These are phyloP conservation scores for Avena atlantica DNA, from an alignment of 176 grass and related monocot genomes.

Conservation along the genomic window DNA sequence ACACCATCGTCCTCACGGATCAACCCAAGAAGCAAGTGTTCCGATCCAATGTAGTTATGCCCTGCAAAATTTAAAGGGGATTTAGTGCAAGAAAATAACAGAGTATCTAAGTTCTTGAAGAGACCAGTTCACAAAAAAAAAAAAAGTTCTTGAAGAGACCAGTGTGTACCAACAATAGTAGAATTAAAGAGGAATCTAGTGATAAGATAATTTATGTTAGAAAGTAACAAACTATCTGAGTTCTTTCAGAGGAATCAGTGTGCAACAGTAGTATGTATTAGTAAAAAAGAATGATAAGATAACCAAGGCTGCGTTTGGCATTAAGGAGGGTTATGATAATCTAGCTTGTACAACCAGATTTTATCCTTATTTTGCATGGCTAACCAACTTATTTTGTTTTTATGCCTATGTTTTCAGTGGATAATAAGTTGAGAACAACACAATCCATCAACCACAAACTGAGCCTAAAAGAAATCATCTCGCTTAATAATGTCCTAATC, in stretches of 20 bases:
- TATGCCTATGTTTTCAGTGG: not conserved
- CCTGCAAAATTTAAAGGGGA: slow-evolving; percentile 47
- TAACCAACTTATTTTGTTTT: not conserved
- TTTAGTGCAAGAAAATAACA: slow-evolving; percentile 26
- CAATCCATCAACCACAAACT: not conserved
- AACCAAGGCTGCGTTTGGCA: not conserved
- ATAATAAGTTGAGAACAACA: not conserved
- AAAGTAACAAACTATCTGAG: no score
- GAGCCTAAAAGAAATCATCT: not conserved
- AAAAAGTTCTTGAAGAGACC: not conserved
- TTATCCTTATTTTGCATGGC: not conserved
- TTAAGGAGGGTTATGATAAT: not conserved
- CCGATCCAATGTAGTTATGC: slow-evolving; percentile 93
- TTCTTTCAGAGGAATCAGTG: no score
- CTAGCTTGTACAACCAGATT: not conserved
- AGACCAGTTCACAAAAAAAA: not conserved
- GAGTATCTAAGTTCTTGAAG: not conserved
- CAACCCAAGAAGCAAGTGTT: slow-evolving; percentile 94
- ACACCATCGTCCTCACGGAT: slow-evolving; percentile 90
- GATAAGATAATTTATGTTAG: no score
- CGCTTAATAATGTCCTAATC: not conserved
- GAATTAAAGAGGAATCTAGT: no score
- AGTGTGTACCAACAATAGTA: not conserved
- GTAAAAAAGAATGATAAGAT: not conserved
- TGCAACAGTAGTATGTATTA: no score